Base-by-base conservation (phyloP, 495 filamentous ascomycete species). In the Penicillium pancosmium region DNA sequence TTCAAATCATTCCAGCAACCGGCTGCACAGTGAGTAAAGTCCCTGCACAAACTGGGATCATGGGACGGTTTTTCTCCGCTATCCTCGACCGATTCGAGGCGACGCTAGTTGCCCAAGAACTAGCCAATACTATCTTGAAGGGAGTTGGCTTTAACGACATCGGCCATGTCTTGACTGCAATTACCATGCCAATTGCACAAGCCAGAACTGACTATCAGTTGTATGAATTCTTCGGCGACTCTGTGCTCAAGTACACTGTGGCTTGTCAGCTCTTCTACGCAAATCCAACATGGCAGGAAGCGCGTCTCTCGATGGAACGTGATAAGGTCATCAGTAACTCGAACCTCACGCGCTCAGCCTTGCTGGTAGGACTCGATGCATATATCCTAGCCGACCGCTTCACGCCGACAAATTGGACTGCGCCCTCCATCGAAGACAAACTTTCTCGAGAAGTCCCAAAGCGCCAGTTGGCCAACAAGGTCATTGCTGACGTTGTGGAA, bases 401-500 rank as follows among this genome's bases (percentile, higher is more conserved):
- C 71, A 90, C 83, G 0, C 84, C 84, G 0, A 67, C 74, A 6
- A 91, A 88, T 67, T 97, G 93, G 93, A 61, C 73, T 4, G 87
- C 91, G 0, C 69, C 80, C 0, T 87, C 88, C 53, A 76, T 88
- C 4, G 78, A 83, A 4, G 73, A 86, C 12, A 71, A 70, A 13
- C 2, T 60, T 3, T 19, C 50, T 0, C 41, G 25, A 27, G 13
- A 55, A 12, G 50, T 70, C 3, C 44, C 61, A 34, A 65, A 63
- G 47, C 73, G 81, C 41, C 40, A 74, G 4, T 66, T 93, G 25
- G 88, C 90, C 2, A 88, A 83, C 7, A 98, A 98, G 66, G 84
- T 86, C 2, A 81, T 96, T 12, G 94, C 94, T 5, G 94, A 98
- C 61, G 90, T 97, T 0, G 84, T 97, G 11, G 94, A 98, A 69